Conservation (phyloP, 257 asterid genomes). For the Salvia hispanica region DNA sequence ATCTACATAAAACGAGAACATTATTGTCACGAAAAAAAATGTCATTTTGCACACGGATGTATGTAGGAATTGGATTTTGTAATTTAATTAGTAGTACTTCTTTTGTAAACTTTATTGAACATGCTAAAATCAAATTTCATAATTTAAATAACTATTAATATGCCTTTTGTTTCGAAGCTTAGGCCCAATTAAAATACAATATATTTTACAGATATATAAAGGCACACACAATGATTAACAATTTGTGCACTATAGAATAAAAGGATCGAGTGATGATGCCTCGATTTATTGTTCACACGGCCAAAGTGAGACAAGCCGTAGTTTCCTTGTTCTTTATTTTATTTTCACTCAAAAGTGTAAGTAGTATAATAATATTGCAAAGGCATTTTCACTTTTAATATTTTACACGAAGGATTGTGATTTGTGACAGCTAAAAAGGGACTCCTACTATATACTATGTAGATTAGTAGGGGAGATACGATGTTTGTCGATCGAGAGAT, state of each 20-base stretch:
- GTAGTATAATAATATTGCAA: neutral
- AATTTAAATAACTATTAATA: no score
- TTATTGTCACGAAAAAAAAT: no score
- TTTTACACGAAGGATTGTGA: slow-evolving; percentile 13
- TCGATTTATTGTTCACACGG: slow-evolving; percentile 24
- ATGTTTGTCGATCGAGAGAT: slow-evolving; percentile 3
- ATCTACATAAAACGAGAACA: no score
- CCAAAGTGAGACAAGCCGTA: slow-evolving; percentile 20
- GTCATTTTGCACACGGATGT: no score
- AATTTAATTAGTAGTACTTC: no score
- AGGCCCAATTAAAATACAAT: neutral
- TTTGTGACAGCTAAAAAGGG: slow-evolving; percentile 24
- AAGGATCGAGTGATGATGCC: slow-evolving; percentile 27
- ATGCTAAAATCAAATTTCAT: no score
- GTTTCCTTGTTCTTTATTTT: slow-evolving; percentile 16
- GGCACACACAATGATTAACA: slow-evolving; percentile 17
- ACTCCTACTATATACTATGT: neutral
- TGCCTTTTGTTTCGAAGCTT: neutral
- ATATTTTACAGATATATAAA: neutral
- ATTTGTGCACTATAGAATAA: slow-evolving; percentile 16
- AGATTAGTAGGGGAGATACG: slow-evolving; percentile 6
- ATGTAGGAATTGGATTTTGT: no score
- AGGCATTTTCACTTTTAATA: neutral
- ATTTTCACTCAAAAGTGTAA: neutral
- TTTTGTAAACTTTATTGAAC: no score